Conservation (phyloP, 306 rosid genomes). For the Rosa rugosa region DNA sequence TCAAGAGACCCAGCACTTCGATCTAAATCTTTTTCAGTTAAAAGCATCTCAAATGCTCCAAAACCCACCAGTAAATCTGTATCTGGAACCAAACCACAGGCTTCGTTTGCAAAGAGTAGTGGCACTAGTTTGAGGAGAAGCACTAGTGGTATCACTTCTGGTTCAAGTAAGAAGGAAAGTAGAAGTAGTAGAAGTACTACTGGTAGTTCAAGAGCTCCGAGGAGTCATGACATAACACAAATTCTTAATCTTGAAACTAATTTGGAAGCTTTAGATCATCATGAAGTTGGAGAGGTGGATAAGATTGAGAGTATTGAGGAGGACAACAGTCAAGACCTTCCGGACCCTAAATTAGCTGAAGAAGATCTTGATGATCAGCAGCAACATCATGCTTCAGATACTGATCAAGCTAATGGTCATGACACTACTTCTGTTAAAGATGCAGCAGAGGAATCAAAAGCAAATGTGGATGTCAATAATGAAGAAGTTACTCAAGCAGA, state of each 20-base stretch:
- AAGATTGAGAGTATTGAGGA: slow-evolving; percentile 12
- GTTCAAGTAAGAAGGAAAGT: slow-evolving; percentile 34
- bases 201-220: slow-evolving; percentile 15
- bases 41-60: slow-evolving; percentile 18
- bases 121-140: slow-evolving; percentile 31
- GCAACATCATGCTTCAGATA: neutral
- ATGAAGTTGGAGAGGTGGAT: slow-evolving; percentile 11
- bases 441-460: neutral
- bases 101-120: slow-evolving; percentile 6
- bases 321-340: slow-evolving; percentile 1
- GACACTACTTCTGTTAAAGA: neutral
- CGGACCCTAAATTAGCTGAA: slow-evolving; percentile 12
- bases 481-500: slow-evolving; percentile 5
- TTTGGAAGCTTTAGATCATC: slow-evolving; percentile 25
- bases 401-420: neutral
- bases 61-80: slow-evolving; percentile 17
- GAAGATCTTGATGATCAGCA: slow-evolving; percentile 10
- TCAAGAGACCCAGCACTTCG: slow-evolving; percentile 15
- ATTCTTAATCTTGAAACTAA: slow-evolving; percentile 14
- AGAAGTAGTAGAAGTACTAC: neutral
- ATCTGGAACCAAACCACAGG: slow-evolving; percentile 20
- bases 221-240: neutral
- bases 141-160: neutral
- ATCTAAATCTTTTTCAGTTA: slow-evolving; percentile 25
- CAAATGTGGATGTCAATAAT: no score